phyloP scores from a whole-genome alignment of 2,329 filamentous ascomycete species.

The Aspergillus pseudoglaucus region DNA sequence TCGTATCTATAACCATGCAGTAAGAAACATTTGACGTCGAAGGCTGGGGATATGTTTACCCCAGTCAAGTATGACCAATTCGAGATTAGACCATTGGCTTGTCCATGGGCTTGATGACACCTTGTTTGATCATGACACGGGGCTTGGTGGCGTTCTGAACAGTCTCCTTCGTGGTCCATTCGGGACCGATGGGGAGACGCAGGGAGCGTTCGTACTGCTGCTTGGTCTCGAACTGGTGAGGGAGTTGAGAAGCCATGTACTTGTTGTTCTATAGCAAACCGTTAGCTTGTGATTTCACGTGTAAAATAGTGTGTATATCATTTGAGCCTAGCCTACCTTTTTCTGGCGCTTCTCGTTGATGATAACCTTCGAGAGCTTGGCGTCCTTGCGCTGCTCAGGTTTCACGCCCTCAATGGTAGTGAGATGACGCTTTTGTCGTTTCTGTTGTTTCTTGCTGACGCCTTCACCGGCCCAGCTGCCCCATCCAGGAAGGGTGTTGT shows the following conservation, averaged over 20 bases:
- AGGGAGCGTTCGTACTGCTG: constrained; percentile 88
- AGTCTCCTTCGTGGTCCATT: constrained; percentile 95
- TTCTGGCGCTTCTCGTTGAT: constrained; percentile 86
- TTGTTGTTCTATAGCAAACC: constrained; percentile 60
- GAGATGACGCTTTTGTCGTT: constrained; percentile 48
- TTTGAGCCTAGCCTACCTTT: constrained; percentile 54
- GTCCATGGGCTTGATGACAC: constrained; percentile 78
- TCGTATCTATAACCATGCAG: not conserved
- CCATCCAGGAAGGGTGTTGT: constrained; percentile 89
- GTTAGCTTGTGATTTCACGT: constrained; percentile 7
- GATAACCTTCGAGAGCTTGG: constrained; percentile 75
- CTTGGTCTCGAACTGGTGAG: constrained; percentile 80
- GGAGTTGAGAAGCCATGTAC: constrained; percentile 76
- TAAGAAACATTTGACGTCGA: not conserved
- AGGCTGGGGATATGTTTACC: too few species aligned
- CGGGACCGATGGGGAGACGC: constrained; percentile 78
- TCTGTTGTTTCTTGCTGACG: constrained; percentile 63
- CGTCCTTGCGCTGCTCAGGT: constrained; percentile 70
- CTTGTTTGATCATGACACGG: constrained; percentile 82
- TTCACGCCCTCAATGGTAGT: constrained; percentile 60
- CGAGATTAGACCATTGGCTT: constrained; percentile 57
- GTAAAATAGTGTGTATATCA: not conserved
- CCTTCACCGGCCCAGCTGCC: constrained; percentile 85
- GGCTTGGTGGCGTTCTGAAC: constrained; percentile 89
- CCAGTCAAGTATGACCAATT: not conserved